Percentiles rank a stretch among this genome's conserved stretches.
These are phyloP conservation scores for Monilinia vaccinii-corymbosi DNA, from an alignment of 2,329 filamentous ascomycete species.

Conservation along the genomic window DNA sequence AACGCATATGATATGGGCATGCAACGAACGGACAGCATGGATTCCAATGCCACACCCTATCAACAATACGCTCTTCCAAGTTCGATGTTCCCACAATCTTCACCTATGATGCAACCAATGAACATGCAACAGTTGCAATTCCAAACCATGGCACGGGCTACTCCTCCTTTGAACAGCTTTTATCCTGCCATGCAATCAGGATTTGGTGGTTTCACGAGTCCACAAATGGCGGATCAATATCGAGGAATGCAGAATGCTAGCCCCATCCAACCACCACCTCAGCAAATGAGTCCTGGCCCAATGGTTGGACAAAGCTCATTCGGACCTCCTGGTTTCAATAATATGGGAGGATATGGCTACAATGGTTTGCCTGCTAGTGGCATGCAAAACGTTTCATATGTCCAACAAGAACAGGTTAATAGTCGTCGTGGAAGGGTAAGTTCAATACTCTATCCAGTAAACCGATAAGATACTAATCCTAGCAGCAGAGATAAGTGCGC, in stretches of 20 bases:
- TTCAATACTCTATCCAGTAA: not conserved
- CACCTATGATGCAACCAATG: constrained; percentile 39
- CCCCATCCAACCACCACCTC: constrained; percentile 34
- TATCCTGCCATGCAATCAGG: constrained; percentile 48
- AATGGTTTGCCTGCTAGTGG: constrained; percentile 33
- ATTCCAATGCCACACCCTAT: constrained; percentile 42
- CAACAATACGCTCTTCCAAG: constrained; percentile 42
- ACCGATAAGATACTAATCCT: not conserved
- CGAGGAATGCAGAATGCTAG: constrained; percentile 43
- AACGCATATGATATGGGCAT: constrained; percentile 41
- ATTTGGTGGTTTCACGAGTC: constrained; percentile 43
- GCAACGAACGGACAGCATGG: constrained; percentile 44
- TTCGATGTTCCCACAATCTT: constrained; percentile 40
- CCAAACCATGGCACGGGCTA: constrained; percentile 43
- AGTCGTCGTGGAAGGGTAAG: constrained; percentile 48
- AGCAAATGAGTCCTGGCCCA: constrained; percentile 35
- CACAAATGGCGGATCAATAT: constrained; percentile 44
- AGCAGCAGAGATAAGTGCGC: constrained; percentile 6
- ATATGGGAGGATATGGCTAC: constrained; percentile 37
- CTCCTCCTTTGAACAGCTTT: constrained; percentile 46
- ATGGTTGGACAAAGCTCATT: constrained; percentile 34
- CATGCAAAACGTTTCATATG: constrained; percentile 41
- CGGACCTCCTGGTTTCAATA: constrained; percentile 41
- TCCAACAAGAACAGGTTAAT: constrained; percentile 49
- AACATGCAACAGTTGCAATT: constrained; percentile 48